Evolutionary conservation across 345 rosid species (phyloP).

Genomic region (Ceriops tagal): DNA sequence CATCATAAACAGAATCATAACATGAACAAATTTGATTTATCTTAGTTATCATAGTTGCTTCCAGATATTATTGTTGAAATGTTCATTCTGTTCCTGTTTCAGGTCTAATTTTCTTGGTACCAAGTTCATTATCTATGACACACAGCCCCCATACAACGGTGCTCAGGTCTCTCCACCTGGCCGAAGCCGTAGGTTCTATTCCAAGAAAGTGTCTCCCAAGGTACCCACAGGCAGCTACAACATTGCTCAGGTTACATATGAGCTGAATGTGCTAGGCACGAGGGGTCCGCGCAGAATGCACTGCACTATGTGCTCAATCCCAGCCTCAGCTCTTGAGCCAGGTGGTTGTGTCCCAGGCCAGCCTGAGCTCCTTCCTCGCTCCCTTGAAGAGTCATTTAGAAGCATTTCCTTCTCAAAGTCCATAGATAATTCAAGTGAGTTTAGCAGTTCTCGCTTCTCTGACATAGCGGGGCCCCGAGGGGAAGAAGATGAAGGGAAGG

Average conservation of each 20-base stretch:
- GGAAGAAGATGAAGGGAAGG: conserved; percentile 7
- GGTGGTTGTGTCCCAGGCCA: conserved; percentile 21
- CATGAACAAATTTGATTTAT: background rate
- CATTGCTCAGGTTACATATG: conserved; percentile 18
- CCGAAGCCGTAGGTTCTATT: conserved; percentile 19
- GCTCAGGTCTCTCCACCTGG: conserved; percentile 22
- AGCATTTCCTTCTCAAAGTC: conserved; percentile 20
- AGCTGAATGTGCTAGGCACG: conserved; percentile 23
- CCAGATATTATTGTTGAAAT: background rate
- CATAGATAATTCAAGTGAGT: conserved; percentile 13
- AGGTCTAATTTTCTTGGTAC: conserved; percentile 23
- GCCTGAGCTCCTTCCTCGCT: conserved; percentile 20
- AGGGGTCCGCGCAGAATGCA: conserved; percentile 20
- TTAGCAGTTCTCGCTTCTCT: conserved; percentile 20
- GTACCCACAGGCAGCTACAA: conserved; percentile 22
- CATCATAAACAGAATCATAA: background rate
- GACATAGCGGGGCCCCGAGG: background rate
- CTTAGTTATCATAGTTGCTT: background rate
- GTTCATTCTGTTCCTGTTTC: background rate
- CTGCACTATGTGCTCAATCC: conserved; percentile 23
- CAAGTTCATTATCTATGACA: conserved; percentile 18
- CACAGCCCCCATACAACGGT: conserved; percentile 14
- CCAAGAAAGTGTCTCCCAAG: conserved; percentile 21
- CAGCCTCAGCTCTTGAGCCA: conserved; percentile 14
- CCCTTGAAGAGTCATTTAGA: conserved; percentile 18